phyloP scores from a whole-genome alignment of 805 yeast genomes.

The Metschnikowia santaceciliae region DNA sequence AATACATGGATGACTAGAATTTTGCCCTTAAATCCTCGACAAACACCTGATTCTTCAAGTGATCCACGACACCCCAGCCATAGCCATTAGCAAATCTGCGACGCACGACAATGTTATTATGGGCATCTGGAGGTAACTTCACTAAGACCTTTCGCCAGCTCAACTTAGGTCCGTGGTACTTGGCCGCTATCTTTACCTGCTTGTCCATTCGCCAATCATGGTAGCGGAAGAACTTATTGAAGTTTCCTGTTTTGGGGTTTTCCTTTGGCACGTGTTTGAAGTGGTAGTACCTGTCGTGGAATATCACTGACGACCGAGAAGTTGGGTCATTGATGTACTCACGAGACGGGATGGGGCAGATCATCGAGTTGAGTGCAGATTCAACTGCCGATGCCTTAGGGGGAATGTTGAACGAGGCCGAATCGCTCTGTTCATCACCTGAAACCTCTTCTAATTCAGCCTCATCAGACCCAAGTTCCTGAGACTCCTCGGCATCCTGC shows the following conservation, averaged over 20 bases:
- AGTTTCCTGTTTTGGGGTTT: conserved; percentile 13
- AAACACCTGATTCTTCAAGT: conserved; percentile 30
- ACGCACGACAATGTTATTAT: conserved; percentile 42
- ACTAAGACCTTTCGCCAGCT: conserved; percentile 45
- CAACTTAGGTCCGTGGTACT: conserved; percentile 34
- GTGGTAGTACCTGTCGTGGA: conserved; percentile 41
- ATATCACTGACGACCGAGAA: conserved; percentile 33
- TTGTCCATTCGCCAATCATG: conserved; percentile 34
- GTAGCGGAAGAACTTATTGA: conserved; percentile 23
- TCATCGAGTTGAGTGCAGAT: conserved; percentile 36
- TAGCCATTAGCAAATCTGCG: conserved; percentile 42
- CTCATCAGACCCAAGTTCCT: neutral
- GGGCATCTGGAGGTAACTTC: conserved; percentile 44
- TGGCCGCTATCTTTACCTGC: conserved; percentile 40
- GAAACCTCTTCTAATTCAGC: neutral
- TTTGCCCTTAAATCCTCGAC: conserved; percentile 12
- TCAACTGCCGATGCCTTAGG: conserved; percentile 43
- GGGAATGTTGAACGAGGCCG: conserved; percentile 36
- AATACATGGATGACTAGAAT: conserved; percentile 2
- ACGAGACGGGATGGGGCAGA: conserved; percentile 38
- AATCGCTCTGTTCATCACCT: conserved; percentile 5
- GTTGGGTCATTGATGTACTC: conserved; percentile 32
- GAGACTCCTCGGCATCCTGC: neutral
- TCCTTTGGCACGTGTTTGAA: conserved; percentile 28
- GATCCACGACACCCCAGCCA: conserved; percentile 47